These are phyloP conservation scores for Trichothecium sympodiale DNA, from an alignment of 2,329 filamentous ascomycete species.

Conservation along the genomic window DNA sequence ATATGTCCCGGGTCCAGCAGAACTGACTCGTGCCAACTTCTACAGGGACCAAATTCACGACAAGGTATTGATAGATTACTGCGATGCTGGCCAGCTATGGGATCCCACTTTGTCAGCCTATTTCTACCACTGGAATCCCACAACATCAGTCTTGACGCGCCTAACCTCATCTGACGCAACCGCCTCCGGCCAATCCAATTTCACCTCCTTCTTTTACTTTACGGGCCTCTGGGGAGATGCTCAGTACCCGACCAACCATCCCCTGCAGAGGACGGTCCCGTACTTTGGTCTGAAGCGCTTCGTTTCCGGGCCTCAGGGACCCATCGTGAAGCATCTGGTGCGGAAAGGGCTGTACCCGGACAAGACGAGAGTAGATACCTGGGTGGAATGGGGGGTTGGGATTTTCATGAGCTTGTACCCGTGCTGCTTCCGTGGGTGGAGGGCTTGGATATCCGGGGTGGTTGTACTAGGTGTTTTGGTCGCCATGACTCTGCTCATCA, in stretches of 20 bases:
- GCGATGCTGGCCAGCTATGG: slow-evolving; percentile 20
- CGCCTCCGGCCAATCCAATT: neutral
- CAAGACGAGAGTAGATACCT: slow-evolving; percentile 9
- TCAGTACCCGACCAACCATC: slow-evolving; percentile 17
- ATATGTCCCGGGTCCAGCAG: too few species aligned
- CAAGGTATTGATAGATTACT: slow-evolving; percentile 19
- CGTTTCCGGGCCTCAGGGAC: slow-evolving; percentile 19
- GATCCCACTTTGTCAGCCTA: slow-evolving; percentile 23
- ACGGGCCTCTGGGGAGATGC: slow-evolving; percentile 21
- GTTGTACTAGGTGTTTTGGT: slow-evolving; percentile 7
- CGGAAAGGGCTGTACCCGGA: slow-evolving; percentile 20
- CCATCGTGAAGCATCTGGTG: slow-evolving; percentile 19
- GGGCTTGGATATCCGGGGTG: slow-evolving; percentile 14
- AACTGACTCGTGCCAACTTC: neutral
- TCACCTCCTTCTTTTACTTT: slow-evolving; percentile 17
- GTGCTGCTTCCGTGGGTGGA: slow-evolving; percentile 22
- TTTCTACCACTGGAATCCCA: slow-evolving; percentile 20
- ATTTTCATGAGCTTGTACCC: slow-evolving; percentile 20
- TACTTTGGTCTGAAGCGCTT: slow-evolving; percentile 21
- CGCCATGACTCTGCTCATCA: too few species aligned
- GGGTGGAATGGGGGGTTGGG: slow-evolving; percentile 16
- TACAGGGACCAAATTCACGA: slow-evolving; percentile 20
- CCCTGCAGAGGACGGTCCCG: slow-evolving; percentile 18
- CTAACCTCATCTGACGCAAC: slow-evolving; percentile 4
- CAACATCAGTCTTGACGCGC: slow-evolving; percentile 11